A percentile compares a stretch with the other conserved stretches of the same genome.
Conservation (phyloP, 129 eudicot species). For the Mikania micrantha region DNA sequence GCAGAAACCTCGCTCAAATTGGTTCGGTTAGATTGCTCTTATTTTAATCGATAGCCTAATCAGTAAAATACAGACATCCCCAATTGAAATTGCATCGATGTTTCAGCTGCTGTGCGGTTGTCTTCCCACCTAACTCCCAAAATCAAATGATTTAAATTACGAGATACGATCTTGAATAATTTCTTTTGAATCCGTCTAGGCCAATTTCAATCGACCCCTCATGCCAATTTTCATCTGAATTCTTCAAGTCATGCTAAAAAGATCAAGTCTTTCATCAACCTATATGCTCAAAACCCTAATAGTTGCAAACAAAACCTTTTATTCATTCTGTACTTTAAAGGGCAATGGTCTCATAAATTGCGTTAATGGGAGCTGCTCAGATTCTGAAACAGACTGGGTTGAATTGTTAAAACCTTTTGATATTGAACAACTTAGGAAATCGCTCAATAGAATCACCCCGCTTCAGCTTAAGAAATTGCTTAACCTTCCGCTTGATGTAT, state of each 20-base stretch:
- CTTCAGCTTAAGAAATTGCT: constrained; percentile 68
- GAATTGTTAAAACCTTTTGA: constrained; percentile 78
- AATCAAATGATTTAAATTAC: neutral
- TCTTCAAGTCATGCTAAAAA: constrained; percentile 51
- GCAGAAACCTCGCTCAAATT: no score
- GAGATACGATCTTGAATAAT: neutral
- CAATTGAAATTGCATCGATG: neutral
- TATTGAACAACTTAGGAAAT: constrained; percentile 54
- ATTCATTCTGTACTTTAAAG: constrained; percentile 26
- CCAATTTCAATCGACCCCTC: neutral
- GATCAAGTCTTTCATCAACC: constrained; percentile 19
- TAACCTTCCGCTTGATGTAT: constrained; percentile 63
- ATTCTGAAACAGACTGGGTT: constrained; percentile 72
- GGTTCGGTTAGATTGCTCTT: no score
- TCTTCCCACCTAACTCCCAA: neutral
- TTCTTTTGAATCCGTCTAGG: neutral
- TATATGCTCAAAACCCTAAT: constrained; percentile 25
- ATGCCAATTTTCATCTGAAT: neutral
- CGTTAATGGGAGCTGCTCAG: constrained; percentile 17
- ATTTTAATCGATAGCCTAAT: no score
- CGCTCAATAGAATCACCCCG: constrained; percentile 59
- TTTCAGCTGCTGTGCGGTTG: neutral
- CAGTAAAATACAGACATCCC: neutral
- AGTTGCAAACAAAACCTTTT: constrained; percentile 14
- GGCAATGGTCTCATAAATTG: constrained; percentile 3